Evolutionary conservation across 331 rosid species (phyloP), one percentile per base, ranked within the genome.

Genomic region (Pyracantha coccinea): DNA sequence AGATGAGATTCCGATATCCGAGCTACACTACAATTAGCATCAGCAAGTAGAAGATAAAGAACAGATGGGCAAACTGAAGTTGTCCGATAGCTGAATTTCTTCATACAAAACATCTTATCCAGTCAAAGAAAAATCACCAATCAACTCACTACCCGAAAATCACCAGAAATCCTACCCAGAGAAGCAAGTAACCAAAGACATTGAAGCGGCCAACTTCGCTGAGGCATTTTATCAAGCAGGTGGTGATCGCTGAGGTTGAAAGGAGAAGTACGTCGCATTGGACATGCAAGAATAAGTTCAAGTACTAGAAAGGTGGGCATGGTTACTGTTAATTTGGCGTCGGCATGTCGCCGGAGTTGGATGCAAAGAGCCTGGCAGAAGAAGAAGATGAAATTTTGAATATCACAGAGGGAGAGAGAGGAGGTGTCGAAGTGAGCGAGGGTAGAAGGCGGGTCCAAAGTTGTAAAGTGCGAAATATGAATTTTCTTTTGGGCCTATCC

Each of bases 71-170:
- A 57, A 64, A 69, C 70, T 70, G 79, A 70, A 66, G 79, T 70
- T 8, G 57, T 75, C 72, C 24, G 50, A 60, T 28, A 15, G n/a
- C 72, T 77, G 52, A 89, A 61, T 74, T 75, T 81, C 58, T 84
- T 74, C 71, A 71, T 52, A 62, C 41, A 74, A 55, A 83, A 72
- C 89, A 80, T 86, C 75, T 33, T n/a, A 65, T 8, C 28, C 69
- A 33, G 25, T 2, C 69, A 33, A 38, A 63, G 5, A 0, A 8
- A 10, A 16, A 17, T 29, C 4, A 8, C 20, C 7, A 17, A 4
- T 29, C 44, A 63, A 29, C 23, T 29, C 38, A 17, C 68, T 63
- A 63, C 41, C 38, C 32, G 2, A 23, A 31, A n/a, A 65, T 50
- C 7, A 65, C 25, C 27, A 32, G 7, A 14, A 32, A 19, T 65